Evolutionary conservation across 345 rosid species (phyloP).

Genomic region (Salix viminalis): DNA sequence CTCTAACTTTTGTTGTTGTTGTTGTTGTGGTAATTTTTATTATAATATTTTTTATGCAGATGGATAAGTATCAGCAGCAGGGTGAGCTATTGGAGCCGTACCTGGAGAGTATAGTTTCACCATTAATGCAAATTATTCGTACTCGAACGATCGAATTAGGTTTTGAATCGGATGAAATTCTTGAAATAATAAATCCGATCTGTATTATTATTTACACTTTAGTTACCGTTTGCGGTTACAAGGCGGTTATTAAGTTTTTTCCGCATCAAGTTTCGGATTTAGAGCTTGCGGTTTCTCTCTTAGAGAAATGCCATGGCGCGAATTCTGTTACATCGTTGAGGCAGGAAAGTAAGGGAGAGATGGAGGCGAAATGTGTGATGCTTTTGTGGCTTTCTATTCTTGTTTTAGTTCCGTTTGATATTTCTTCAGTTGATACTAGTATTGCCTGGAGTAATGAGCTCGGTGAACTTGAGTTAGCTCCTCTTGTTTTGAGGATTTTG

Average conservation of each 20-base stretch:
- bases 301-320: conserved; percentile 72
- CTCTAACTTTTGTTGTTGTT: neutral
- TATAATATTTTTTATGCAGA: conserved; percentile 30
- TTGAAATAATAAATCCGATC: conserved; percentile 64
- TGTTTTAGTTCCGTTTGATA: conserved; percentile 87
- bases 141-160: conserved; percentile 50
- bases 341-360: conserved; percentile 93
- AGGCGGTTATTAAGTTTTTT: conserved; percentile 77
- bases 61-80: conserved; percentile 90
- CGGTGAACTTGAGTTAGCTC: conserved; percentile 53
- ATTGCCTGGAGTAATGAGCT: conserved; percentile 37
- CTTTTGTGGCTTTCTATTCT: conserved; percentile 94
- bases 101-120: conserved; percentile 77
- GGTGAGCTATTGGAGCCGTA: conserved; percentile 89
- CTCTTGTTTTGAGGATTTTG: conserved; percentile 66
- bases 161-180: conserved; percentile 46
- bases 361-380: conserved; percentile 88
- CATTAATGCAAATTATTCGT: conserved; percentile 70
- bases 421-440: conserved; percentile 82
- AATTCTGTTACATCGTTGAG: conserved; percentile 57
- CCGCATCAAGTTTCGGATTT: conserved; percentile 93
- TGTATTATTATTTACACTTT: conserved; percentile 72
- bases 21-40: neutral
- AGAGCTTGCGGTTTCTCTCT: conserved; percentile 77
- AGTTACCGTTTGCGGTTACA: conserved; percentile 89